Percentiles rank a stretch among this genome's conserved stretches.
These are phyloP conservation scores for Quercus rubra DNA, from an alignment of 306 rosid species.

Conservation along the genomic window DNA sequence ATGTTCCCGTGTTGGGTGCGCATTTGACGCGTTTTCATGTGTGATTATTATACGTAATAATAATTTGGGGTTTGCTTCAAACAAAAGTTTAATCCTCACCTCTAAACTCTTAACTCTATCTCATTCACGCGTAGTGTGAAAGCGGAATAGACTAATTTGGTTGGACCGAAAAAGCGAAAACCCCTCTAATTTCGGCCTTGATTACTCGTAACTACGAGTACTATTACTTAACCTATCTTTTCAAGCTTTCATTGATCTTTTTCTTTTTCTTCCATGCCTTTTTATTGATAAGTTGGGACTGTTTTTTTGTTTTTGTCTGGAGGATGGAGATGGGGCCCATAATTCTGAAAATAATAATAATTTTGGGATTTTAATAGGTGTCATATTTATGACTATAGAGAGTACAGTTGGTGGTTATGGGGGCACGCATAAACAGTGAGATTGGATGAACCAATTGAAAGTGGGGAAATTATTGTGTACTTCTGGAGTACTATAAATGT, in stretches of 20 bases:
- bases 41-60: neutral
- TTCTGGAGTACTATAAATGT: no score
- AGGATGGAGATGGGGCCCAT: no score
- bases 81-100: slow-evolving; percentile 2
- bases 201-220: neutral
- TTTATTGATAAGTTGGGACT: neutral
- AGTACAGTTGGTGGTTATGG: no score
- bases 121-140: neutral
- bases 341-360: neutral
- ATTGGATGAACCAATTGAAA: neutral
- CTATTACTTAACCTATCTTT: neutral
- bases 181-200: slow-evolving; percentile 25
- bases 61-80: slow-evolving; percentile 7
- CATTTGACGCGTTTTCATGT: slow-evolving; percentile 46
- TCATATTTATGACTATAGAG: no score
- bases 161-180: neutral
- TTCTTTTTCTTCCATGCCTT: neutral
- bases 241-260: neutral
- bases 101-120: neutral
- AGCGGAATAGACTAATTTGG: no score
- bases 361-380: no score
- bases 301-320: neutral
- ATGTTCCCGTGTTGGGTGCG: neutral
- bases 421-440: neutral
- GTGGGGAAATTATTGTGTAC: no score